These are phyloP conservation scores for Leccinum fibrillosum DNA, from an alignment of 768 basidiomycete genomes.

Conservation along the genomic window DNA sequence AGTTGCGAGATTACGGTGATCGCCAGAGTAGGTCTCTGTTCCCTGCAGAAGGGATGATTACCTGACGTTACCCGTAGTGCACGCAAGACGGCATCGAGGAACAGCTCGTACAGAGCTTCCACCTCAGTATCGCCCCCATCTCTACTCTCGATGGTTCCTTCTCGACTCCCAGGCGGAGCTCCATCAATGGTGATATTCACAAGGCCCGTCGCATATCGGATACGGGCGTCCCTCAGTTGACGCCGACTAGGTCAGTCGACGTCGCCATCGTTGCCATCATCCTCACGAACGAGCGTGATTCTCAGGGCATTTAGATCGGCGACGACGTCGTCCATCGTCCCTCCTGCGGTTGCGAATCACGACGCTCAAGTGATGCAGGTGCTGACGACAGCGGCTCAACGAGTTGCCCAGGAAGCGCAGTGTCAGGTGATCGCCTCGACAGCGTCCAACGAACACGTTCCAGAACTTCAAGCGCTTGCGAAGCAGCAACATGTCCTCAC, in stretches of 20 bases:
- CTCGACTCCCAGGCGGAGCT: slow-evolving; percentile 44
- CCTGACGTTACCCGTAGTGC: slow-evolving; percentile 35
- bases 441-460: slow-evolving; percentile 41
- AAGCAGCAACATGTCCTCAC: slow-evolving; percentile 81
- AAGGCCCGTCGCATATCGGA: slow-evolving; percentile 43
- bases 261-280: neutral
- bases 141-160: slow-evolving; percentile 46
- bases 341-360: slow-evolving; percentile 38
- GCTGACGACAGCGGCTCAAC: slow-evolving; percentile 71
- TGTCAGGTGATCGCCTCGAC: slow-evolving; percentile 59
- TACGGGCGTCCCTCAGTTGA: slow-evolving; percentile 32
- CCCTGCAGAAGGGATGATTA: neutral
- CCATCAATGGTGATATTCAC: slow-evolving; percentile 42
- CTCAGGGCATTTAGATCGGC: slow-evolving; percentile 32
- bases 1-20: slow-evolving; percentile 72
- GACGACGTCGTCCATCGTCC: slow-evolving; percentile 25
- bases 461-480: slow-evolving; percentile 62
- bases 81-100: slow-evolving; percentile 74
- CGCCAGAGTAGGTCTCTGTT: slow-evolving; percentile 57
- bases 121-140: slow-evolving; percentile 69
- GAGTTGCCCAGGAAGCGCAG: slow-evolving; percentile 72
- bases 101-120: slow-evolving; percentile 61
- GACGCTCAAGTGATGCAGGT: slow-evolving; percentile 78
- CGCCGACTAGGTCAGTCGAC: slow-evolving; percentile 27
- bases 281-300: slow-evolving; percentile 6